Evolutionary conservation across 1,139 yeast species (phyloP).

Genomic region (Yamadazyma atmosphaerica): DNA sequence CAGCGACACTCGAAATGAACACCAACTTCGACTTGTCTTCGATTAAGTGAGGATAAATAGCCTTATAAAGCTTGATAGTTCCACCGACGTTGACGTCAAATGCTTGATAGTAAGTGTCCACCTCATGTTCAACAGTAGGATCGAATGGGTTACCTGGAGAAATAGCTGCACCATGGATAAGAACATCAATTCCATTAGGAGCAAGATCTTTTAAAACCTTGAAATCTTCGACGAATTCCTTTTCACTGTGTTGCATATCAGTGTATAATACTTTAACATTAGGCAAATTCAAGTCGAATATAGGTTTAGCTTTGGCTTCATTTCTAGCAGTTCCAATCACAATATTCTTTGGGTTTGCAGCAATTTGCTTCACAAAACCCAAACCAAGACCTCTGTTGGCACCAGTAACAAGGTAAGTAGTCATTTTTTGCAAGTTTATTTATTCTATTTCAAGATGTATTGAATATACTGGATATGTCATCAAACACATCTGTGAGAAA

Average conservation of each 20-base stretch:
- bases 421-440: no score
- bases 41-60: constrained; percentile 9
- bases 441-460: no score
- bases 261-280: constrained; percentile 7
- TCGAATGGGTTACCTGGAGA: constrained; percentile 7
- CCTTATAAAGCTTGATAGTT: constrained; percentile 9
- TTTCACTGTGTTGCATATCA: constrained; percentile 4
- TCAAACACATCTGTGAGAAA: no score
- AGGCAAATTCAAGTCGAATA: constrained; percentile 4
- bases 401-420: constrained; percentile 7
- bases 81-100: constrained; percentile 10
- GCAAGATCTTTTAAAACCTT: constrained; percentile 12
- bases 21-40: constrained; percentile 8
- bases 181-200: constrained; percentile 16
- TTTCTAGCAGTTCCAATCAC: constrained; percentile 11
- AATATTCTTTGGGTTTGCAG: constrained; percentile 6
- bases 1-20: constrained; percentile 8
- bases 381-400: constrained; percentile 8
- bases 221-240: constrained; percentile 5
- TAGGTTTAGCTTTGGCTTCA: constrained; percentile 2
- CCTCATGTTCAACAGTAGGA: neutral
- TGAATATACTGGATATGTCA: no score
- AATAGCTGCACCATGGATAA: constrained; percentile 19
- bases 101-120: constrained; percentile 2
- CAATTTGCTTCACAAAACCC: constrained; percentile 5